phyloP scores from a whole-genome alignment of 306 rosid genomes.

The Vigna radiata region DNA sequence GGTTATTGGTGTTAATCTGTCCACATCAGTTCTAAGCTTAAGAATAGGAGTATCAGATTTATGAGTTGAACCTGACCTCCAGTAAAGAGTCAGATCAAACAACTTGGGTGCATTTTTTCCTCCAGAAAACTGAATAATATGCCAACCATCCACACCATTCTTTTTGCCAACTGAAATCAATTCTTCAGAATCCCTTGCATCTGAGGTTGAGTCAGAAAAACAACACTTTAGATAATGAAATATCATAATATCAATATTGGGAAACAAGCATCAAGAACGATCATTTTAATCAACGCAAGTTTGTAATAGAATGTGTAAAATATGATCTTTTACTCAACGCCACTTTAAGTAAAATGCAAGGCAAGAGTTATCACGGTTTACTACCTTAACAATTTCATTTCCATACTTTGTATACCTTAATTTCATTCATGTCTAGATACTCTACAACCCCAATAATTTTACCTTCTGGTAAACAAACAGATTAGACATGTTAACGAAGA shows the following conservation, averaged over 20 bases:
- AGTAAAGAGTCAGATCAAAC: slow-evolving; percentile 64
- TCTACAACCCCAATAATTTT: neutral
- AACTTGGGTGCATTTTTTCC: slow-evolving; percentile 70
- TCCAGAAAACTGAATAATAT: slow-evolving; percentile 81
- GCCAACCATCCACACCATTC: slow-evolving; percentile 74
- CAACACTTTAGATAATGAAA: slow-evolving; percentile 8
- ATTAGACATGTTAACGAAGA: neutral
- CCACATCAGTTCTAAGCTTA: slow-evolving; percentile 82
- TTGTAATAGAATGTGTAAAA: neutral
- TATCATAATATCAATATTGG: slow-evolving; percentile 31
- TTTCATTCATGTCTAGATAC: neutral
- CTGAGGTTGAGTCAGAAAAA: slow-evolving; percentile 41
- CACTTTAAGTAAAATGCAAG: neutral
- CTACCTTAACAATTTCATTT: neutral
- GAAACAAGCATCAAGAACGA: neutral
- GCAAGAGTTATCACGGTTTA: neutral
- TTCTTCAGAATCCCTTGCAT: slow-evolving; percentile 63
- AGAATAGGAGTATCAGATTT: slow-evolving; percentile 55
- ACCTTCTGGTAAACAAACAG: neutral
- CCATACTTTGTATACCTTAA: neutral
- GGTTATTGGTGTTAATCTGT: slow-evolving; percentile 65
- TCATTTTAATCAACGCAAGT: neutral
- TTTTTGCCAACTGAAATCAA: slow-evolving; percentile 60
- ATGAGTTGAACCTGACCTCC: slow-evolving; percentile 58
- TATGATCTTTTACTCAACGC: neutral